A percentile compares a stretch with the other conserved stretches of the same genome.
phyloP scores from a whole-genome alignment of 1,139 yeast genomes.

The Sugiyamaella castrensis region DNA sequence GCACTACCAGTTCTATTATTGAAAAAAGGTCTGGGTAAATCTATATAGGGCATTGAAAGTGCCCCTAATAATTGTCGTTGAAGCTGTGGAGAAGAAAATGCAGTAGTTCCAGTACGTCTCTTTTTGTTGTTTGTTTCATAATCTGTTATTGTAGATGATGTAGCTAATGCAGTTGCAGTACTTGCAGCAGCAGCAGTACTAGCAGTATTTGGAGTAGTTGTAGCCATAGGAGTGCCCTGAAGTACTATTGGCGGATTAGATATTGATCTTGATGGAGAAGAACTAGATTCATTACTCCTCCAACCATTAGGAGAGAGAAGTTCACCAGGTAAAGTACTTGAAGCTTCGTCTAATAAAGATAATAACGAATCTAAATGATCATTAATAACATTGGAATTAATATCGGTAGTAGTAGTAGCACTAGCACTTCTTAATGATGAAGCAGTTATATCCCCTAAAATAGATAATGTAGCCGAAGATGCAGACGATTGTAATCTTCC shows the following conservation, averaged over 20 bases:
- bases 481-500: slow-evolving; percentile 27
- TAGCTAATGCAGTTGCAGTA: background rate
- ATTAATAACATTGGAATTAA: slow-evolving; percentile 16
- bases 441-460: slow-evolving; percentile 26
- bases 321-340: slow-evolving; percentile 2
- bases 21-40: slow-evolving; percentile 13
- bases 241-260: slow-evolving; percentile 34
- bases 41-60: slow-evolving; percentile 33
- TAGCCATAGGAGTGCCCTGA: slow-evolving; percentile 9
- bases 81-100: slow-evolving; percentile 4
- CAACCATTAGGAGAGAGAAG: background rate
- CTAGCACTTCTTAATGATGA: slow-evolving; percentile 10
- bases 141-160: background rate
- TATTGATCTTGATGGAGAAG: slow-evolving; percentile 23
- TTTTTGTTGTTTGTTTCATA: slow-evolving; percentile 1
- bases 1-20: background rate
- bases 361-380: slow-evolving; percentile 25
- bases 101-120: background rate
- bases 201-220: slow-evolving; percentile 1
- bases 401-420: background rate
- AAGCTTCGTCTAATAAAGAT: slow-evolving; percentile 21
- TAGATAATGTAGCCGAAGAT: slow-evolving; percentile 31
- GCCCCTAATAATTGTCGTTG: slow-evolving; percentile 30
- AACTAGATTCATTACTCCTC: background rate
- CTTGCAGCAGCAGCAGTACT: background rate